A percentile compares a stretch with the other conserved stretches of the same genome.
phyloP scores from a whole-genome alignment of 2,329 filamentous ascomycete species.

The Orbilia blumenaviensis region DNA sequence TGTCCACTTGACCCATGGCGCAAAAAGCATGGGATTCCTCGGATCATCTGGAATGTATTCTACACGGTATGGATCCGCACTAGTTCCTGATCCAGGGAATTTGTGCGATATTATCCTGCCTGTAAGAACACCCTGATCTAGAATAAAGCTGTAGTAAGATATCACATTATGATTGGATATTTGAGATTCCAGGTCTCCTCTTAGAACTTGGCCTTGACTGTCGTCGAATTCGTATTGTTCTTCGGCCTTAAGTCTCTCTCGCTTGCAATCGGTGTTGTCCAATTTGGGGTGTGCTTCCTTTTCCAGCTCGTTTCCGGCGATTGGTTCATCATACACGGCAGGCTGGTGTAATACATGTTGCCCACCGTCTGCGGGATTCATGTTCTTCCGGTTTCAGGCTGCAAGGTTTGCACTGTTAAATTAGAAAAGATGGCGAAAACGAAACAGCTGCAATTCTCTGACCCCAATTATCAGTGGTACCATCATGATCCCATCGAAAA shows the following conservation, averaged over 20 bases:
- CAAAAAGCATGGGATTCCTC: constrained; percentile 73
- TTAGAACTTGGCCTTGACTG: background rate
- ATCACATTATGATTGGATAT: background rate
- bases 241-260: background rate
- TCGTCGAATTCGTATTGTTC: background rate
- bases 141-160: constrained; percentile 65
- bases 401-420: too few species aligned
- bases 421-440: background rate
- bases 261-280: constrained; percentile 1
- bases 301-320: background rate
- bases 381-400: background rate
- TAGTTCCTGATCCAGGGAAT: constrained; percentile 71
- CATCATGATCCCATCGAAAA: background rate
- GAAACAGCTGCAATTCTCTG: too few species aligned
- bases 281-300: background rate
- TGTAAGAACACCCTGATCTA: constrained; percentile 69
- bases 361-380: background rate
- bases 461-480: too few species aligned
- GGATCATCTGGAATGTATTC: constrained; percentile 74
- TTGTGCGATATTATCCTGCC: constrained; percentile 67
- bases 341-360: background rate
- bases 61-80: constrained; percentile 73
- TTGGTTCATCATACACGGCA: background rate
- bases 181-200: constrained; percentile 20
- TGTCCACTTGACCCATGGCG: constrained; percentile 70